Percentiles rank a stretch among this genome's conserved stretches.
Evolutionary conservation across 805 yeast species (phyloP).

Genomic region (Spathaspora arborariae): DNA sequence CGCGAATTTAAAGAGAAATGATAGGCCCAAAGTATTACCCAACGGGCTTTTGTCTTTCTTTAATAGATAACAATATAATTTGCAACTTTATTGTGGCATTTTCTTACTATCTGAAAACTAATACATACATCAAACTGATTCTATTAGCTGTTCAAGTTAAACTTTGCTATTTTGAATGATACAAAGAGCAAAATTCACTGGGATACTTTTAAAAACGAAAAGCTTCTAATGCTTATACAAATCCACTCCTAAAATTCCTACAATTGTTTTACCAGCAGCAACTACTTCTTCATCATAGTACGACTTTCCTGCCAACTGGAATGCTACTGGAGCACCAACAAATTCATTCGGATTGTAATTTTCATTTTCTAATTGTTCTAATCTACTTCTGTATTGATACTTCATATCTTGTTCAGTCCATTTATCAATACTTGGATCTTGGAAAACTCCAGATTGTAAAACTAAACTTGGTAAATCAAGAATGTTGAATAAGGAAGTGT

Average conservation of each 20-base stretch:
- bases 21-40: no score
- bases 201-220: no score
- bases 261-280: slow-evolving; percentile 41
- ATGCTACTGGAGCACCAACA: slow-evolving; percentile 51
- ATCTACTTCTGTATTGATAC: slow-evolving; percentile 40
- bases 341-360: slow-evolving; percentile 46
- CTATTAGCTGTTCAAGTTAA: no score
- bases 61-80: not conserved
- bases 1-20: not conserved
- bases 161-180: no score
- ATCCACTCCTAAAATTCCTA: slow-evolving; percentile 29
- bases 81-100: not conserved
- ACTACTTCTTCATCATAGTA: slow-evolving; percentile 56
- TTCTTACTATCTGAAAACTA: no score
- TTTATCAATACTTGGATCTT: slow-evolving; percentile 51
- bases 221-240: slow-evolving; percentile 16
- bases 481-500: slow-evolving; percentile 70
- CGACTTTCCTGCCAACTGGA: slow-evolving; percentile 52
- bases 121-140: no score
- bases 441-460: slow-evolving; percentile 59
- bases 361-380: slow-evolving; percentile 47
- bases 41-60: no score
- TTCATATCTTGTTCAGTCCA: slow-evolving; percentile 34
- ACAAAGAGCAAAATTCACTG: no score
- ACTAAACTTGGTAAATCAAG: slow-evolving; percentile 67